phyloP scores from a whole-genome alignment of 2,329 filamentous ascomycete genomes.

The Alternaria sp. region DNA sequence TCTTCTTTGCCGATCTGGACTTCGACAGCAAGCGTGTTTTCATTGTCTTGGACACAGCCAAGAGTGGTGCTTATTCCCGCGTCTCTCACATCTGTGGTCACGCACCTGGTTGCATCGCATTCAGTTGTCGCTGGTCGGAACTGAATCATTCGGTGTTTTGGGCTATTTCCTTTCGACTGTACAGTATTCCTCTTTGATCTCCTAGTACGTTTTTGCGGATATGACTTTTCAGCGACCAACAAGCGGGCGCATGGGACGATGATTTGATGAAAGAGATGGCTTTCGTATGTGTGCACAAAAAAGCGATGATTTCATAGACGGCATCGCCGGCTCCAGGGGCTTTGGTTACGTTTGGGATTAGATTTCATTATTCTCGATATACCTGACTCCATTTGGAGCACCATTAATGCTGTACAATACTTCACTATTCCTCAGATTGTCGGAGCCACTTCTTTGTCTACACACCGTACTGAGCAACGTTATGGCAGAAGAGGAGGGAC shows the following conservation, averaged over 20 bases:
- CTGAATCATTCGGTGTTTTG: conserved; percentile 8
- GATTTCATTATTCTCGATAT: conserved; percentile 10
- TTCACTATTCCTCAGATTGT: conserved; percentile 1
- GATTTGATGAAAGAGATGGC: conserved; percentile 22
- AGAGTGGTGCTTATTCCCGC: conserved; percentile 8
- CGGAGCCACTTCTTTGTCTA: background rate
- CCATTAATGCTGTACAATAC: conserved; percentile 19
- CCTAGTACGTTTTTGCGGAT: background rate
- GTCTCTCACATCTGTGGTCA: conserved; percentile 1
- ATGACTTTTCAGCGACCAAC: conserved; percentile 18
- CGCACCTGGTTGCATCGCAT: conserved; percentile 10
- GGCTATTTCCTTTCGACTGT: conserved; percentile 11
- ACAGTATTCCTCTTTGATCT: conserved; percentile 12
- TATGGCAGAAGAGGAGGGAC: background rate
- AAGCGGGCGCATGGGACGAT: conserved; percentile 20
- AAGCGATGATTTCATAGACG: conserved; percentile 18
- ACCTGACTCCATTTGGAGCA: conserved; percentile 14
- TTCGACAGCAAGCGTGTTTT: background rate
- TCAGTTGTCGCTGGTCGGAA: conserved; percentile 26
- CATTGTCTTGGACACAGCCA: background rate
- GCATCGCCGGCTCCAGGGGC: conserved; percentile 1
- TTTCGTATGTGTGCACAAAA: conserved; percentile 20
- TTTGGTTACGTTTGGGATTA: conserved; percentile 9
- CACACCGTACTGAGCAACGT: background rate
- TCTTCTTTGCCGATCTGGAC: conserved; percentile 11